Conservation (phyloP, 2,329 filamentous ascomycete genomes). For the Calonectria pseudoturangicola region DNA sequence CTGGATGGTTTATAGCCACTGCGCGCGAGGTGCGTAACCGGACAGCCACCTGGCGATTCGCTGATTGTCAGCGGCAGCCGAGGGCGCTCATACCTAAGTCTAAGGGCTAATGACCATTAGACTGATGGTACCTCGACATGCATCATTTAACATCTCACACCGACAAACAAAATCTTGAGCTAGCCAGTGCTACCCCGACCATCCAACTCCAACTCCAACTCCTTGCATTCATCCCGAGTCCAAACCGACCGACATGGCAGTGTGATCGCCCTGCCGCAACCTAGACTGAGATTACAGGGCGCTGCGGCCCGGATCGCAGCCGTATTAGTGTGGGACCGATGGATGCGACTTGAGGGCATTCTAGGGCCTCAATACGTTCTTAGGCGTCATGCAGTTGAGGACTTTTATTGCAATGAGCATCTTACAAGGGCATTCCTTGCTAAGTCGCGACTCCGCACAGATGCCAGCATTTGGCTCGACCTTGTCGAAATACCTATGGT, state of each 20-base stretch:
- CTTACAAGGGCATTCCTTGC: slow-evolving; percentile 18
- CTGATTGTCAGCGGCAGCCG: slow-evolving; percentile 14
- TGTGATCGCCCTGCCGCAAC: slow-evolving; percentile 31
- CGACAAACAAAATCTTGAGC: slow-evolving; percentile 25
- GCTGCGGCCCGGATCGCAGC: slow-evolving; percentile 41
- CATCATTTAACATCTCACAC: slow-evolving; percentile 17
- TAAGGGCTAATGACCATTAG: not conserved
- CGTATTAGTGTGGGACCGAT: slow-evolving; percentile 40
- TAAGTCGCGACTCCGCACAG: slow-evolving; percentile 26
- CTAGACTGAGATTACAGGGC: slow-evolving; percentile 38
- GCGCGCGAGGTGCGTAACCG: slow-evolving; percentile 9
- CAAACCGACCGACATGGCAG: slow-evolving; percentile 33
- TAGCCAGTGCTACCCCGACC: slow-evolving; percentile 20
- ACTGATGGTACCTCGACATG: slow-evolving; percentile 19
- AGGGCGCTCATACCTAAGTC: slow-evolving; percentile 25
- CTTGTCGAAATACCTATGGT: slow-evolving; percentile 6
- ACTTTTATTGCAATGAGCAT: slow-evolving; percentile 22
- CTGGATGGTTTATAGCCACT: slow-evolving; percentile 23
- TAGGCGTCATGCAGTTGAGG: slow-evolving; percentile 28
- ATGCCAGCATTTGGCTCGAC: not conserved
- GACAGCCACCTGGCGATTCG: slow-evolving; percentile 25
- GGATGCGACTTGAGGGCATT: slow-evolving; percentile 33
- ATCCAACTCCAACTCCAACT: slow-evolving; percentile 32
- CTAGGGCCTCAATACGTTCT: slow-evolving; percentile 25
- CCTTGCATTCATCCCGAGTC: slow-evolving; percentile 41